Conservation (phyloP, 2,329 filamentous ascomycete genomes). For the Didymella lethalis region DNA sequence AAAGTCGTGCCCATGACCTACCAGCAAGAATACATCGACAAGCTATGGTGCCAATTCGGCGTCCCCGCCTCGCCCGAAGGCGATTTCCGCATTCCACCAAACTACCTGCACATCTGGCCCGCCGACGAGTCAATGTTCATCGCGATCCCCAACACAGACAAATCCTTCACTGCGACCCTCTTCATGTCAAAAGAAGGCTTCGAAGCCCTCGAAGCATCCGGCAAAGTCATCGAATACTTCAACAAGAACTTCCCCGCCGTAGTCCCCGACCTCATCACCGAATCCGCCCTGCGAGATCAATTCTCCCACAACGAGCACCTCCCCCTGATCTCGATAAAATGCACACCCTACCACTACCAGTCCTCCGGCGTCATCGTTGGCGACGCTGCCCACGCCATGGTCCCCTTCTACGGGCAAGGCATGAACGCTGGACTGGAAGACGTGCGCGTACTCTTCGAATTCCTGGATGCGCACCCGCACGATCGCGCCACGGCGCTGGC, state of each 20-base stretch:
- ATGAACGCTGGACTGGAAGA: constrained; percentile 98
- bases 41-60: constrained; percentile 95
- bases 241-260: constrained; percentile 87
- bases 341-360: constrained; percentile 82
- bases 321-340: constrained; percentile 92
- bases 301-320: constrained; percentile 87
- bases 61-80: constrained; percentile 66
- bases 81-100: constrained; percentile 82
- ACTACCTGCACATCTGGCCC: constrained; percentile 98
- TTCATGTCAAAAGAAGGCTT: constrained; percentile 82
- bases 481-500: constrained; percentile 63
- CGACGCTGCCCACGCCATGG: constrained; percentile 96
- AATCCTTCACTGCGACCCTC: constrained; percentile 92
- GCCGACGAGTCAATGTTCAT: constrained; percentile 97
- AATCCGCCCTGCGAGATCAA: constrained; percentile 70
- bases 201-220: constrained; percentile 69
- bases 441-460: constrained; percentile 83
- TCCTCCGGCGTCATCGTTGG: constrained; percentile 84
- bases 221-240: constrained; percentile 75
- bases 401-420: constrained; percentile 97
- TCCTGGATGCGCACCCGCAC: constrained; percentile 72
- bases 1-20: constrained; percentile 92
- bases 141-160: constrained; percentile 87
- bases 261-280: constrained; percentile 69
- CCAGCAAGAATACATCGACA: constrained; percentile 93